These are phyloP conservation scores for Phytophthora niederhauseri DNA, from an alignment of 352 stramenopile genomes.

Conservation along the genomic window DNA sequence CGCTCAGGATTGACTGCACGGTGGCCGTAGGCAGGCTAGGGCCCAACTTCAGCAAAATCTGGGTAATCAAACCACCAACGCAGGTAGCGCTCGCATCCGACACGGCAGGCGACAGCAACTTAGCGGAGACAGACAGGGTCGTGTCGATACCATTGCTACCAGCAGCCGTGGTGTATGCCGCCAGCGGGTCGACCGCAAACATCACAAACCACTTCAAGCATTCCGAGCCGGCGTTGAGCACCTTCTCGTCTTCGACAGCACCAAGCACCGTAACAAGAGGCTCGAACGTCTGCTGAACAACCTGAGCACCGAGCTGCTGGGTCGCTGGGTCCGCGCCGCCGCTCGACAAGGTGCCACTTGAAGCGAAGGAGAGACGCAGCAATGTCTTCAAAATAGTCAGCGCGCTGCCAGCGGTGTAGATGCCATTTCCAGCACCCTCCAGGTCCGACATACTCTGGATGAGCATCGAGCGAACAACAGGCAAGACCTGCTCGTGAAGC, in stretches of 20 bases:
- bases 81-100: conserved; percentile 75
- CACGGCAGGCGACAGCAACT: conserved; percentile 67
- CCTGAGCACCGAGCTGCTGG: conserved; percentile 59
- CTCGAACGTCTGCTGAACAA: conserved; percentile 80
- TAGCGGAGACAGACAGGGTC: conserved; percentile 70
- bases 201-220: conserved; percentile 88
- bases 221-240: conserved; percentile 74
- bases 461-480: conserved; percentile 65
- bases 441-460: conserved; percentile 54
- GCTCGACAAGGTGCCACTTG: conserved; percentile 32
- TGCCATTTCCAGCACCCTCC: conserved; percentile 55
- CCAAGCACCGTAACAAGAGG: conserved; percentile 67
- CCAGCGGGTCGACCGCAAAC: conserved; percentile 70
- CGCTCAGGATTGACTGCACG: conserved; percentile 78
- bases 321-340: conserved; percentile 33
- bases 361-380: conserved; percentile 71
- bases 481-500: conserved; percentile 69
- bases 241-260: conserved; percentile 74
- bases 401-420: conserved; percentile 65
- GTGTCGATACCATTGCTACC: conserved; percentile 68
- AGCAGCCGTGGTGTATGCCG: conserved; percentile 44
- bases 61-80: conserved; percentile 80
- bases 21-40: conserved; percentile 60
- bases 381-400: conserved; percentile 80
- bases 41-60: conserved; percentile 78